Conservation (phyloP, 805 yeast genomes). For the Myxozyma kluyveri region DNA sequence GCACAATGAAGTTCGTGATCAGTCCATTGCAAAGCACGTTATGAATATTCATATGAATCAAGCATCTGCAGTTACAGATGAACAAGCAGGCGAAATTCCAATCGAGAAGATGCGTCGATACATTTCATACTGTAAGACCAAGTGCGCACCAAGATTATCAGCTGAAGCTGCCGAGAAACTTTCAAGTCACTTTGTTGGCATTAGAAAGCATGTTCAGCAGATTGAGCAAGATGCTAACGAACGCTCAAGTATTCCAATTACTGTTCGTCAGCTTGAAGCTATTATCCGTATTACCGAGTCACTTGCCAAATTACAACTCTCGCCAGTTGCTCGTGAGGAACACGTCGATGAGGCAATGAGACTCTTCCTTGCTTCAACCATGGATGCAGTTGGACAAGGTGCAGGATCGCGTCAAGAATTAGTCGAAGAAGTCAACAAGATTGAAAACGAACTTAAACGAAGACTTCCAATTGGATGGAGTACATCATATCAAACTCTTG, state of each 20-base stretch:
- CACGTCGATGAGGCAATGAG: conserved; percentile 96
- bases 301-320: conserved; percentile 77
- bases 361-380: conserved; percentile 91
- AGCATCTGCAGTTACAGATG: conserved; percentile 52
- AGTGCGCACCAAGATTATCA: conserved; percentile 87
- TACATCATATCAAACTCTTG: conserved; percentile 77
- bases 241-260: conserved; percentile 93
- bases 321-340: conserved; percentile 78
- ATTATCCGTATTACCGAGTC: conserved; percentile 94
- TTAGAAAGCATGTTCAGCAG: conserved; percentile 76
- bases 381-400: conserved; percentile 85
- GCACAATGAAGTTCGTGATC: conserved; percentile 81
- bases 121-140: conserved; percentile 78
- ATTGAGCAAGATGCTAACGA: conserved; percentile 80
- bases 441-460: conserved; percentile 81
- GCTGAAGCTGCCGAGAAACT: conserved; percentile 86
- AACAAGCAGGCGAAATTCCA: conserved; percentile 69
- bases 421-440: conserved; percentile 67
- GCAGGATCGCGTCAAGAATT: conserved; percentile 45
- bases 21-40: conserved; percentile 85
- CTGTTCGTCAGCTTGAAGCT: conserved; percentile 96
- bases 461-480: conserved; percentile 97
- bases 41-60: conserved; percentile 91
- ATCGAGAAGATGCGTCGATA: conserved; percentile 88
- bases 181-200: conserved; percentile 87